Evolutionary conservation across 139 green algal genomes (phyloP), one percentile per base, ranked within the genome.

Genomic region (Ulvella scutata): DNA sequence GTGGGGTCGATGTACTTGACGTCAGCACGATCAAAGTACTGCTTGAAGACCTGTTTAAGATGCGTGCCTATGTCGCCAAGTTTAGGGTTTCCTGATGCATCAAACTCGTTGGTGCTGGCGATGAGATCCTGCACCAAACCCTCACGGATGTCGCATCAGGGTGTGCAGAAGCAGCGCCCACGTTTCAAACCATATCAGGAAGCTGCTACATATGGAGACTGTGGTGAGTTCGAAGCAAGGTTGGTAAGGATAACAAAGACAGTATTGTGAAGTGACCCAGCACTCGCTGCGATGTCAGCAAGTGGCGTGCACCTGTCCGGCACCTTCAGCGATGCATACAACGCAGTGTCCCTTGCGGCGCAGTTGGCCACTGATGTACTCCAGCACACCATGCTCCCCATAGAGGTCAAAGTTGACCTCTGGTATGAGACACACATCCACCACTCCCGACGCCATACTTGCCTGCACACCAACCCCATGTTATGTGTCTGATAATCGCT

Each of bases 391-490:
- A 7, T 81, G 76, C 17, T 83, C 62, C n/a, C 93, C 93, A 26
- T 93, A 59, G 37, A 97, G 39, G n/a, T 79, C 79, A 81, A 98
- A 98, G 13, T 74, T 78, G 34, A 97, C 88, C 84, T 99, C 93
- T 4, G 94, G 94, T 67, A 98, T 99, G 35, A 99, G 83, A 78
- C 87, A 95, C 6, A 87, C 82, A 76, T 98, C 93, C 72, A 93
- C 89, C 61, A 92, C 84, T 37, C 89, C 80, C 2, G 73, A 51
- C 26, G 38, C 37, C 62, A 75, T 26, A 26, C 51, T 67, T 26
- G 51, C 51, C 51, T 87, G 81, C 43, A 36, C 31, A 28, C 44
- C 3, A 67, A 17, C 31, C 75, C 10, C 73, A 9, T 17, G 61
- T 74, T 21, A 13, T 74, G 21, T 20, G 29, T 23, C 23, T n/a